Percentiles rank a stretch among this genome's conserved stretches.
phyloP scores from a whole-genome alignment of 176 grass and related monocot genomes.

The Lolium rigidum region DNA sequence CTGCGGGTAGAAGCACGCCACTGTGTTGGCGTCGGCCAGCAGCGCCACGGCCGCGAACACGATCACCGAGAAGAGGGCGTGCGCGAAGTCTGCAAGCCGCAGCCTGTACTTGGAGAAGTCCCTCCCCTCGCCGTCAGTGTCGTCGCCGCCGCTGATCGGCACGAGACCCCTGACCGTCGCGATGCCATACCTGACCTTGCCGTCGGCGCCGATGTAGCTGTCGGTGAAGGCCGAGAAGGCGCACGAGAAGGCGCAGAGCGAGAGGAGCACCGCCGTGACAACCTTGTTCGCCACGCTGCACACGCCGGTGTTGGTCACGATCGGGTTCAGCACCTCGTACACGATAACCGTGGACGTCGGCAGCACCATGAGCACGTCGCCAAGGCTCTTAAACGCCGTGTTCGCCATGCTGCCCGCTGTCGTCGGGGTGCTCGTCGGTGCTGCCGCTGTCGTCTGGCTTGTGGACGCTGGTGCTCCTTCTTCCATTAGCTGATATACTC shows the following conservation, averaged over 20 bases:
- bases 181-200: conserved; percentile 69
- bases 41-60: conserved; percentile 66
- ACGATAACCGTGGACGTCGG: conserved; percentile 73
- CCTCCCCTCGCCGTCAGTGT: background rate
- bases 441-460: background rate
- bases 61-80: conserved; percentile 57
- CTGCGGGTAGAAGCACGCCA: conserved; percentile 70
- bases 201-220: conserved; percentile 64
- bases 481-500: conserved; percentile 7
- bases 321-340: conserved; percentile 71
- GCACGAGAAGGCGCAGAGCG: conserved; percentile 49
- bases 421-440: background rate
- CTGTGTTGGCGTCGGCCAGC: conserved; percentile 63
- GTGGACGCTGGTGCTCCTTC: conserved; percentile 37
- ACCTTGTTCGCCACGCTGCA: conserved; percentile 52
- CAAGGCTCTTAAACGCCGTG: conserved; percentile 56
- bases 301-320: conserved; percentile 63
- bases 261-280: conserved; percentile 51
- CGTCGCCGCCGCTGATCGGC: conserved; percentile 44
- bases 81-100: conserved; percentile 60
- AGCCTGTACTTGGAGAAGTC: conserved; percentile 63
- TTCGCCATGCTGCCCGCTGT: conserved; percentile 43
- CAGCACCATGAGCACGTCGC: conserved; percentile 73
- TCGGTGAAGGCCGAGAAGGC: conserved; percentile 76
- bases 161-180: conserved; percentile 56